phyloP scores from a whole-genome alignment of 75 land plant genomes.

The Pseudotsuga menziesii region DNA sequence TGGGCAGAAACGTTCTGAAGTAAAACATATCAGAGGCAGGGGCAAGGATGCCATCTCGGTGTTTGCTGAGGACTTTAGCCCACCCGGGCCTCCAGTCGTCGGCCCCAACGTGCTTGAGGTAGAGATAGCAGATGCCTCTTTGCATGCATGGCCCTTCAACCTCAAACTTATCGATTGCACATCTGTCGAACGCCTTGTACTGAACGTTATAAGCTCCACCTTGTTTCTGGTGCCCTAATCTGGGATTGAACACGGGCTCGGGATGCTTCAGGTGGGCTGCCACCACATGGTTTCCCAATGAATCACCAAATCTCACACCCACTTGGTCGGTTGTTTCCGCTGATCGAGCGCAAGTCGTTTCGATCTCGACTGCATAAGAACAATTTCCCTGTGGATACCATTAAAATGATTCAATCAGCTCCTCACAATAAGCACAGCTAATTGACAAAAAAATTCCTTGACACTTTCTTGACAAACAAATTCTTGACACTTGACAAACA shows the following conservation, averaged over 20 bases:
- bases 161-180: constrained; percentile 25
- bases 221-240: neutral
- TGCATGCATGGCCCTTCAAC: constrained; percentile 23
- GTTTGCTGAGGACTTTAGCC: constrained; percentile 13
- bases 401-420: no score
- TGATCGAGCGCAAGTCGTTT: constrained; percentile 22
- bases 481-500: no score
- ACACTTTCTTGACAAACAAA: no score
- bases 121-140: constrained; percentile 28
- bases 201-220: no score
- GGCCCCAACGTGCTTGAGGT: constrained; percentile 23
- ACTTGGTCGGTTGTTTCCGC: constrained; percentile 16
- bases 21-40: constrained; percentile 19
- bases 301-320: constrained; percentile 19
- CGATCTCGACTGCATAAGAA: constrained; percentile 19
- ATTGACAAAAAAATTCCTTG: no score
- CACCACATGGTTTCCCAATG: constrained; percentile 8
- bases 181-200: constrained; percentile 18
- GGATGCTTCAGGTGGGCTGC: constrained; percentile 17
- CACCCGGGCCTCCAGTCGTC: constrained; percentile 38
- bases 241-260: neutral
- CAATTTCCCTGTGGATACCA: neutral
- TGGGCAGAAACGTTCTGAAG: constrained; percentile 21
- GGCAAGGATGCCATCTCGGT: neutral
- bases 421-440: no score